Evolutionary conservation across 805 yeast species (phyloP).

Genomic region (Hanseniaspora valbyensis): DNA sequence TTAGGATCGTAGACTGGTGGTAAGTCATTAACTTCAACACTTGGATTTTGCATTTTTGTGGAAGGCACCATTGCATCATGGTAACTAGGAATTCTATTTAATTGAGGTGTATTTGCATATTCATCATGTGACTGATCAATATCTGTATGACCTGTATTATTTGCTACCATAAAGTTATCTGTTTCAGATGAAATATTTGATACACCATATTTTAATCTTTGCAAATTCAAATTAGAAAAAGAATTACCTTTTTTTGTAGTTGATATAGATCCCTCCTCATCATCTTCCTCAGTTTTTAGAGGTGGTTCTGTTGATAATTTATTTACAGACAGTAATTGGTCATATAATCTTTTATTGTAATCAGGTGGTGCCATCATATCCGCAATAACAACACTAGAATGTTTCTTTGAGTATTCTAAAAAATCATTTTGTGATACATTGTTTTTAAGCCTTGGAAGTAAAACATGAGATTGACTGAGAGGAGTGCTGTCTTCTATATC

Average conservation of each 20-base stretch:
- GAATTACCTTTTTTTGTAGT: background rate
- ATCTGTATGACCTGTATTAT: too few species aligned
- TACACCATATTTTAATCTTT: conserved; percentile 11
- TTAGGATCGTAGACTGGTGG: conserved; percentile 13
- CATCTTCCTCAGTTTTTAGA: background rate
- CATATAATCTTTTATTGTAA: conserved; percentile 72
- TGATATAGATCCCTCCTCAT: background rate
- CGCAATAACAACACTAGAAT: conserved; percentile 14
- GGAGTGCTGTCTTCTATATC: conserved; percentile 18
- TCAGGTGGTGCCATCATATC: conserved; percentile 68
- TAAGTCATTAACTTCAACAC: conserved; percentile 5
- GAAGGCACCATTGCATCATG: conserved; percentile 11
- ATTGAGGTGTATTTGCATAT: background rate
- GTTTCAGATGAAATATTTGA: conserved; percentile 8
- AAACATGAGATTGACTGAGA: background rate
- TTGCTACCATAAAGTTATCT: too few species aligned
- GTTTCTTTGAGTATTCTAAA: conserved; percentile 14
- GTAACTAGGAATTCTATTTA: conserved; percentile 13
- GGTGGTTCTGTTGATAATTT: background rate
- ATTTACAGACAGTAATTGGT: conserved; percentile 39
- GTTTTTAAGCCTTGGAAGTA: background rate
- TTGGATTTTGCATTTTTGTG: conserved; percentile 9
- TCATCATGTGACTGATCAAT: background rate
- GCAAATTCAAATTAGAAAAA: background rate
- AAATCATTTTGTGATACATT: conserved; percentile 6